phyloP scores from a whole-genome alignment of 768 basidiomycete species.

The Mycena venus region DNA sequence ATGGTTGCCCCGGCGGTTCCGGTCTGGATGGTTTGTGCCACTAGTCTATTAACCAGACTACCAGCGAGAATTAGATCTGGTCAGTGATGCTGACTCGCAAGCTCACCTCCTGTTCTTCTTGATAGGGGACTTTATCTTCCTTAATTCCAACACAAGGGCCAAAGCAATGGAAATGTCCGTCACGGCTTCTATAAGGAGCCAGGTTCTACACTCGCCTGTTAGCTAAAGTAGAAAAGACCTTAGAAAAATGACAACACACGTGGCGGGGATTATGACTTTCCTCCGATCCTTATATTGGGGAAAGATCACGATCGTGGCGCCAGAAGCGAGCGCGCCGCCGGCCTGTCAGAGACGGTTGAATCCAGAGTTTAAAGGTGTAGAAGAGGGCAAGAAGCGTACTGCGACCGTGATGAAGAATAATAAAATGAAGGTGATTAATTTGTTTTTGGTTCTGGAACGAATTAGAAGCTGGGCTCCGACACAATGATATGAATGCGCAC shows the following conservation, averaged over 20 bases:
- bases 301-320: background rate
- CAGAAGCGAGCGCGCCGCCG: conserved; percentile 18
- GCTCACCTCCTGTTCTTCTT: conserved; percentile 10
- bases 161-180: conserved; percentile 1
- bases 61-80: conserved; percentile 15
- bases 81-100: conserved; percentile 14
- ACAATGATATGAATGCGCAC: background rate
- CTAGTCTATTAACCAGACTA: conserved; percentile 13
- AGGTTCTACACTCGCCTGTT: background rate
- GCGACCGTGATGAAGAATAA: background rate
- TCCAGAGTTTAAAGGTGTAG: conserved; percentile 2
- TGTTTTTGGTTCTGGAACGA: conserved; percentile 6
- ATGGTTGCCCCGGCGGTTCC: conserved; percentile 8
- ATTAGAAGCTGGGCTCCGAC: background rate
- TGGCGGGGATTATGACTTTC: conserved; percentile 10
- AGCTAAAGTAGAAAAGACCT: background rate
- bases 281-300: conserved; percentile 13
- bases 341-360: conserved; percentile 2
- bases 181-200: conserved; percentile 3
- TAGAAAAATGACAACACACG: background rate
- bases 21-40: conserved; percentile 14
- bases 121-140: conserved; percentile 4
- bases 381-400: background rate
- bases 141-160: background rate
- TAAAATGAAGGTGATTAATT: background rate